These are phyloP conservation scores for Penicillium sp. DNA, from an alignment of 2,329 filamentous ascomycete species.

Conservation along the genomic window DNA sequence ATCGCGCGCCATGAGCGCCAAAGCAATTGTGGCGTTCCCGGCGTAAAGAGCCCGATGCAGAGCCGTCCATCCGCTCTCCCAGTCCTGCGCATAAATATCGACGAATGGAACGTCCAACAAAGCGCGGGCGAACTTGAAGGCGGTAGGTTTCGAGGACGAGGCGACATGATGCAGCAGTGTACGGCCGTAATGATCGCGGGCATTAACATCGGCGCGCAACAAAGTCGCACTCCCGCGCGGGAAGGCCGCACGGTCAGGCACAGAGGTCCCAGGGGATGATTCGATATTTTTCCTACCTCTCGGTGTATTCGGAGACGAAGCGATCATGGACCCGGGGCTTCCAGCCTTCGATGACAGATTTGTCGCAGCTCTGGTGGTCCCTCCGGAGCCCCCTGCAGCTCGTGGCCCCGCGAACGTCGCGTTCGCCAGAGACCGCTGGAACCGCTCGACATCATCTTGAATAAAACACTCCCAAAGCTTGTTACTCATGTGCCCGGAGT, in stretches of 20 bases:
- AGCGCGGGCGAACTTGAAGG: constrained; percentile 71
- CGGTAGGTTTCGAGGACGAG: constrained; percentile 68
- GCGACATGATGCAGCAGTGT: constrained; percentile 83
- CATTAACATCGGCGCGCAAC: constrained; percentile 72
- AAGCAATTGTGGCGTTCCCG: constrained; percentile 83
- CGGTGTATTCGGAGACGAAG: constrained; percentile 41
- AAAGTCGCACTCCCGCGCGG: constrained; percentile 36
- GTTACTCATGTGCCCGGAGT: constrained; percentile 77
- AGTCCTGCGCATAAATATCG: constrained; percentile 83
- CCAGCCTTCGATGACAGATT: constrained; percentile 26
- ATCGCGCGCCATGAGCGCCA: constrained; percentile 76
- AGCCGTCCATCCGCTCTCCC: constrained; percentile 93
- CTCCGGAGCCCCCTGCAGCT: constrained; percentile 25
- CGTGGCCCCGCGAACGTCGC: constrained; percentile 46
- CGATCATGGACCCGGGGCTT: constrained; percentile 30
- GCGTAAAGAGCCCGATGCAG: constrained; percentile 87
- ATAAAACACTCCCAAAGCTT: constrained; percentile 95
- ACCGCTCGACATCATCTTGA: constrained; percentile 95
- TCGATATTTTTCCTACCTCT: constrained; percentile 48
- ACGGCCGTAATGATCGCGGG: constrained; percentile 74
- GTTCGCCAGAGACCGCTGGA: constrained; percentile 81
- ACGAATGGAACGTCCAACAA: constrained; percentile 78
- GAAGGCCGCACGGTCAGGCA: constrained; percentile 37
- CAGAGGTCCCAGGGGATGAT: constrained; percentile 48
- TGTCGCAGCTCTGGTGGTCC: constrained; percentile 15